phyloP scores from a whole-genome alignment of 140 eudicot genomes.

The Cichorium intybus region DNA sequence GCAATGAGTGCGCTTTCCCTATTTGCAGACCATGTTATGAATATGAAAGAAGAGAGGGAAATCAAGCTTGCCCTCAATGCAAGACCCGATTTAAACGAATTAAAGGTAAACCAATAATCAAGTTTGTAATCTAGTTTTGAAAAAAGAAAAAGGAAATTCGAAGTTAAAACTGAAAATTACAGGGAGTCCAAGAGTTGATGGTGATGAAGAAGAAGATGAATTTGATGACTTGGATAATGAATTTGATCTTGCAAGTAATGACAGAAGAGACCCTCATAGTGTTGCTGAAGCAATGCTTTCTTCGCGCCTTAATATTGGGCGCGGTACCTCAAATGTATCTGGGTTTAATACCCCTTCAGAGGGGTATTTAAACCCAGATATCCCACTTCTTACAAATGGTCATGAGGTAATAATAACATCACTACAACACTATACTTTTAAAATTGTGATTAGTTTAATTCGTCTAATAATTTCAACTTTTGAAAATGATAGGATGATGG shows the following conservation, averaged over 20 bases:
- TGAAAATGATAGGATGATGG: slow-evolving; percentile 89
- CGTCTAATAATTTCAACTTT: too few relatives aligned
- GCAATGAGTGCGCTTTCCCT: slow-evolving; percentile 98
- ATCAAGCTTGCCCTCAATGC: slow-evolving; percentile 98
- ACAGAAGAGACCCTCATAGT: slow-evolving; percentile 48
- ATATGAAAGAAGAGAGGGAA: slow-evolving; percentile 97
- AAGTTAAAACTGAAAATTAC: slow-evolving; percentile 5
- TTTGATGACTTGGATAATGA: slow-evolving; percentile 93
- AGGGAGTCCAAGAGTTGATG: slow-evolving; percentile 98
- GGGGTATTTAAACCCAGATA: slow-evolving; percentile 61
- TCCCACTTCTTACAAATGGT: slow-evolving; percentile 91
- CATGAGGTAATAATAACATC: slow-evolving; percentile 64
- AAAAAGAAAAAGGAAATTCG: not conserved
- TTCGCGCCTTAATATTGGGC: slow-evolving; percentile 54
- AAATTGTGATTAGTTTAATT: too few relatives aligned
- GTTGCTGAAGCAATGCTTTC: slow-evolving; percentile 48
- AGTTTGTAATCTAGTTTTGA: not conserved
- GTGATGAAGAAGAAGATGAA: slow-evolving; percentile 98
- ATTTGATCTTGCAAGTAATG: slow-evolving; percentile 50
- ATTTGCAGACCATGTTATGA: slow-evolving; percentile 95
- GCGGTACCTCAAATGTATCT: slow-evolving; percentile 53
- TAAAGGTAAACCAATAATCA: slow-evolving; percentile 51
- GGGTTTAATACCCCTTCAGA: slow-evolving; percentile 68
- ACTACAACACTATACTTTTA: not conserved
- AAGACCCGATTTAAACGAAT: slow-evolving; percentile 89